Base-by-base conservation (phyloP, 2,329 filamentous ascomycete genomes). In the Boeremia lycopersici region DNA sequence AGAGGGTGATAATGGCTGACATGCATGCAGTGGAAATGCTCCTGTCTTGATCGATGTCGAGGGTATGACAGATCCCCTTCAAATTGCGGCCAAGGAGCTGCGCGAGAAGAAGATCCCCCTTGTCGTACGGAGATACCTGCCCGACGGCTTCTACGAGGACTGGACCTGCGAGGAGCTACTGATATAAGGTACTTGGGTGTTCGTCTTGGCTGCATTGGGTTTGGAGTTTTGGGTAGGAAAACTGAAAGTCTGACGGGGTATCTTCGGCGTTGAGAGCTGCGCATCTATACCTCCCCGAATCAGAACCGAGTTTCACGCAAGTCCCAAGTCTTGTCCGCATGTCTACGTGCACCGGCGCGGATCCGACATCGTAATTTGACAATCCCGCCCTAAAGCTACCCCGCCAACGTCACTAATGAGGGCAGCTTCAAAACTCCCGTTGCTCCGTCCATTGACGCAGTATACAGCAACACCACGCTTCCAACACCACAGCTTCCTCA, bases 111-210 rank as follows among this genome's bases (percentile, higher is more conserved):
- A 99, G 84, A 96, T 99, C 50, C 95, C 95, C 23, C 79, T 99
- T 57, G 95, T 99, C 53, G 90, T 99, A 62, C 86, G 95, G 75
- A 86, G 95, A 72, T 99, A 98, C 79, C 84, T 99, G 74, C 95
- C 95, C 19, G 95, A 99, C 79, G 95, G 95, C 81, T 96, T 86
- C 91, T 98, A 98, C 77, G 95, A 99, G 83, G 95, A 99, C 77
- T 99, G 95, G 95, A 96, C 93, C 31, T 97, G 93, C 78, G 95
- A 98, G 79, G 95, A 99, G 78, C 82, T 98, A 62, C 84, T 96
- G 54, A 67, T 63, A 42, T 73, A 57, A 60, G 58, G 39, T 28
- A 36, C 30, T 28, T 28, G 38, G 15, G 47, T 53, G 50, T 56
- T 52, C 51, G 47, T 59, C 41, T 58, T 64, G 60, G 53, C 62